A percentile compares a stretch with the other conserved stretches of the same genome.
These are phyloP conservation scores for Paraurostyla sp. DNA, from an alignment of 73 alveolate genomes.

Conservation along the genomic window DNA sequence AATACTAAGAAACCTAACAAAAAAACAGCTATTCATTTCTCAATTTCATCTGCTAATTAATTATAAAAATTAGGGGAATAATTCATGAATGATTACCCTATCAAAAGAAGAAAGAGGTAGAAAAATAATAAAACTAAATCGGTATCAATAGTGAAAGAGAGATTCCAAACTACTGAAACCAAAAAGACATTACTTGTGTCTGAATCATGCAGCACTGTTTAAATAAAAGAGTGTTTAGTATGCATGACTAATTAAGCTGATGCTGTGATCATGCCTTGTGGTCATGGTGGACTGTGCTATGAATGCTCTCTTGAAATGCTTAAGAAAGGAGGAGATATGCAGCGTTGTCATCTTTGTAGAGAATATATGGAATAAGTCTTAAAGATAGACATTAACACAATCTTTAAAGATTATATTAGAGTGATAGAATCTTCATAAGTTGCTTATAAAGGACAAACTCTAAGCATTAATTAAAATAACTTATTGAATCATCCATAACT, in stretches of 20 bases:
- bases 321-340: constrained; percentile 1
- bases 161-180: neutral
- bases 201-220: constrained; percentile 41
- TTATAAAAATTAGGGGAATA: neutral
- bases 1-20: neutral
- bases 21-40: neutral
- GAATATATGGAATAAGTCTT: constrained; percentile 58
- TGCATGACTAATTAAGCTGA: constrained; percentile 60
- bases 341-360: constrained; percentile 69
- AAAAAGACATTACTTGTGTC: neutral
- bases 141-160: neutral
- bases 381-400: constrained; percentile 60
- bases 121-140: neutral
- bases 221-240: constrained; percentile 46
- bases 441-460: neutral
- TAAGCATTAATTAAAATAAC: neutral
- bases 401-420: constrained; percentile 60
- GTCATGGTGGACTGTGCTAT: constrained; percentile 72
- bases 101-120: neutral
- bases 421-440: constrained; percentile 57
- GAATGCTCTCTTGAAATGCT: constrained; percentile 56
- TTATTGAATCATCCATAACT: neutral
- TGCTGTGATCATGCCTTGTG: constrained; percentile 72
- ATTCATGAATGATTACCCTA: neutral
- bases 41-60: neutral